Evolutionary conservation across 768 basidiomycete genomes (phyloP).

Genomic region (Coprinopsis cinerea): DNA sequence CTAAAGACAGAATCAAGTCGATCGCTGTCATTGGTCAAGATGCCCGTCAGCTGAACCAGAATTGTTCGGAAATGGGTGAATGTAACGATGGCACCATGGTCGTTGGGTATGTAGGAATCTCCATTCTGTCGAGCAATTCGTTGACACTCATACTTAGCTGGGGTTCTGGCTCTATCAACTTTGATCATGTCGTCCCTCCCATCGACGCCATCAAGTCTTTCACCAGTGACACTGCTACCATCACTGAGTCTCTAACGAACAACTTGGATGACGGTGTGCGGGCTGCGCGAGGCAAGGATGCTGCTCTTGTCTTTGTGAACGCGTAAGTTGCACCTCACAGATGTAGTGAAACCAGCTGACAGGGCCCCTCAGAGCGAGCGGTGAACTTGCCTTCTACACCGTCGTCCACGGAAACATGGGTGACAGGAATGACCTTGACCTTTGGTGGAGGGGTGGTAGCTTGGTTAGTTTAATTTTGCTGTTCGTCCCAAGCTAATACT

Average conservation of each 20-base stretch:
- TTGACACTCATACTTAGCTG: conserved; percentile 26
- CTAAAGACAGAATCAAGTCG: conserved; percentile 44
- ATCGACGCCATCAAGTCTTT: conserved; percentile 39
- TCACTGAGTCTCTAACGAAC: conserved; percentile 40
- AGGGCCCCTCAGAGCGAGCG: conserved; percentile 34
- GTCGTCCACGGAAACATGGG: conserved; percentile 58
- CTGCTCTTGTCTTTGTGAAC: conserved; percentile 57
- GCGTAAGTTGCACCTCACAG: conserved; percentile 30
- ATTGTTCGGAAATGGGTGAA: conserved; percentile 43
- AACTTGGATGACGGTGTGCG: conserved; percentile 30
- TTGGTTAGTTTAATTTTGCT: conserved; percentile 24
- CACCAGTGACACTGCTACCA: conserved; percentile 30
- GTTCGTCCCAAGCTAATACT: background rate
- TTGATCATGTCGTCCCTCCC: conserved; percentile 41
- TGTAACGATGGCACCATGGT: conserved; percentile 56
- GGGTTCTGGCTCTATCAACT: conserved; percentile 45
- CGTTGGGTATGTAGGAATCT: conserved; percentile 42
- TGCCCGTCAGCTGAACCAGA: conserved; percentile 44
- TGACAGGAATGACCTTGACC: conserved; percentile 51
- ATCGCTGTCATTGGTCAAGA: conserved; percentile 58
- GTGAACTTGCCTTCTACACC: conserved; percentile 50
- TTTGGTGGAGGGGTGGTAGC: conserved; percentile 52
- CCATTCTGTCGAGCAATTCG: conserved; percentile 12
- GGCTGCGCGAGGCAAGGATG: conserved; percentile 44
- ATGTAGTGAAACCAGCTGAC: conserved; percentile 23